These are phyloP conservation scores for Diutina scorzettiae DNA, from an alignment of 1,139 yeast genomes.

Conservation along the genomic window DNA sequence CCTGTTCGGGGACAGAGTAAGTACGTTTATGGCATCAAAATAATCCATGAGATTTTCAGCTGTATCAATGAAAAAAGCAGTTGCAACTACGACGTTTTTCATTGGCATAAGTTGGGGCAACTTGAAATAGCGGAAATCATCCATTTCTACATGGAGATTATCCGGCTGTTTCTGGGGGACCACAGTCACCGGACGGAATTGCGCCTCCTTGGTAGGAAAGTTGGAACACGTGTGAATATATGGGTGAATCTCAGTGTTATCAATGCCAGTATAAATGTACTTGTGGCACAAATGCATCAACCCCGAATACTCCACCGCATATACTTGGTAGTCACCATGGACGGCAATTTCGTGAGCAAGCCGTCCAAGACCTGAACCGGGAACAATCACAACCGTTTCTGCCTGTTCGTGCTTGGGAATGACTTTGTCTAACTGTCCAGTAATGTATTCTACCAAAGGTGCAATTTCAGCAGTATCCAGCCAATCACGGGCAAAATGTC, in stretches of 20 bases:
- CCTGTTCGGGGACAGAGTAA: slow-evolving; percentile 28
- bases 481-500: slow-evolving; percentile 76
- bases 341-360: slow-evolving; percentile 50
- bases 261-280: slow-evolving; percentile 28
- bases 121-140: slow-evolving; percentile 52
- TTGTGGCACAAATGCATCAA: slow-evolving; percentile 57
- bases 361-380: slow-evolving; percentile 75
- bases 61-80: slow-evolving; percentile 75
- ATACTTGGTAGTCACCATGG: slow-evolving; percentile 29
- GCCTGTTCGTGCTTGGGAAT: slow-evolving; percentile 16
- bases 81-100: slow-evolving; percentile 46
- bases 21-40: slow-evolving; percentile 43
- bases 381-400: slow-evolving; percentile 45
- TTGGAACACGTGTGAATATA: slow-evolving; percentile 67
- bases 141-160: slow-evolving; percentile 39
- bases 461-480: slow-evolving; percentile 31
- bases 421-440: slow-evolving; percentile 17
- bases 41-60: slow-evolving; percentile 75
- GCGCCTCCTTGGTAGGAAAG: slow-evolving; percentile 17
- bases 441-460: slow-evolving; percentile 42
- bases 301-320: slow-evolving; percentile 62
- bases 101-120: slow-evolving; percentile 14
- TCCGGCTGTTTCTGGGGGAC: slow-evolving; percentile 22
- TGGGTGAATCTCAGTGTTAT: slow-evolving; percentile 35
- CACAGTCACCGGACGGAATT: background rate